A percentile compares a stretch with the other conserved stretches of the same genome.
Evolutionary conservation across 2,329 filamentous ascomycete genomes (phyloP).

Genomic region (Penicillium sp.): DNA sequence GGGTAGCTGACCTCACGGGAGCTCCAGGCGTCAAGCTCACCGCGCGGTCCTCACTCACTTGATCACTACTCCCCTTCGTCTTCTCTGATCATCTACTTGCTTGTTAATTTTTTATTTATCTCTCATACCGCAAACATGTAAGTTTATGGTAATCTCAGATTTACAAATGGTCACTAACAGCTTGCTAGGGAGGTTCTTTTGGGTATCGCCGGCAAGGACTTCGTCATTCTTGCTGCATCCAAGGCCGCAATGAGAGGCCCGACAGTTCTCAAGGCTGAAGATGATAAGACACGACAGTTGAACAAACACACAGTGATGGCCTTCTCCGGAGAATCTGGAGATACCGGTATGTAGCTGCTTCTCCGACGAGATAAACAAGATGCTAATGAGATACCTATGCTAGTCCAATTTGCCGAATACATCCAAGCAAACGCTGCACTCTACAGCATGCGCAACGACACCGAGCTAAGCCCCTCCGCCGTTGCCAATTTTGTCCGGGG

Average conservation of each 20-base stretch:
- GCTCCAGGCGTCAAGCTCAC: slow-evolving; percentile 45
- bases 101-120: slow-evolving; percentile 16
- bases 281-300: slow-evolving; percentile 91
- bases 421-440: slow-evolving; percentile 98
- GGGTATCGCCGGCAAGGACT: slow-evolving; percentile 98
- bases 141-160: slow-evolving; percentile 2
- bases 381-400: slow-evolving; percentile 15
- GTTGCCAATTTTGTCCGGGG: slow-evolving; percentile 91
- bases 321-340: slow-evolving; percentile 92
- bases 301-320: slow-evolving; percentile 96
- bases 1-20: slow-evolving; percentile 31
- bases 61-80: slow-evolving; percentile 22
- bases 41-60: slow-evolving; percentile 35
- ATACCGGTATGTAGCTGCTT: slow-evolving; percentile 66
- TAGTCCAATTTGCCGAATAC: slow-evolving; percentile 98
- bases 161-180: slow-evolving; percentile 19
- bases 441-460: slow-evolving; percentile 97
- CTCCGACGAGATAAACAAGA: not conserved
- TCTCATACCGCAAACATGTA: slow-evolving; percentile 29
- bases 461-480: slow-evolving; percentile 83
- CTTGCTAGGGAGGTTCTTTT: slow-evolving; percentile 85
- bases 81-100: slow-evolving; percentile 21
- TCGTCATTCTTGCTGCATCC: slow-evolving; percentile 93
- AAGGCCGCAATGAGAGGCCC: slow-evolving; percentile 98
- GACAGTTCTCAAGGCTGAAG: slow-evolving; percentile 88